Conservation (phyloP, 2,329 filamentous ascomycete species). For the Elsinoe australis region DNA sequence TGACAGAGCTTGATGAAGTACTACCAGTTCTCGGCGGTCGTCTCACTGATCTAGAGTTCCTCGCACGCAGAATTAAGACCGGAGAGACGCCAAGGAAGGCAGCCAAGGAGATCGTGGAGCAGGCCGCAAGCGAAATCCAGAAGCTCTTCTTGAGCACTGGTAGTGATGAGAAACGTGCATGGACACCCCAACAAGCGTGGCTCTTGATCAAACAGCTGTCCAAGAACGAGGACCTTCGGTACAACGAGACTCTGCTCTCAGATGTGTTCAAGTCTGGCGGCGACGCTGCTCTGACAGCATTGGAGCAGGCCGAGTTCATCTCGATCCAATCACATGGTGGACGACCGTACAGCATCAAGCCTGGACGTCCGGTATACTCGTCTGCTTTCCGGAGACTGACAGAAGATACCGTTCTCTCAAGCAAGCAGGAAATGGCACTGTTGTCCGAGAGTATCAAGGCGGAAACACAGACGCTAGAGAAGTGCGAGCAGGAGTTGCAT, state of each 20-base stretch:
- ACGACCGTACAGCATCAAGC: constrained; percentile 66
- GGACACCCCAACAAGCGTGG: constrained; percentile 86
- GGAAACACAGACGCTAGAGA: constrained; percentile 67
- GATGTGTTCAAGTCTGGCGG: constrained; percentile 65
- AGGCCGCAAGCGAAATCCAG: constrained; percentile 80
- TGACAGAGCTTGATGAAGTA: constrained; percentile 68
- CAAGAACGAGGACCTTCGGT: constrained; percentile 59
- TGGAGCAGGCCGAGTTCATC: constrained; percentile 82
- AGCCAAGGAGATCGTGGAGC: constrained; percentile 79
- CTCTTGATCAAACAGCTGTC: constrained; percentile 73
- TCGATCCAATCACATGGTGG: constrained; percentile 65
- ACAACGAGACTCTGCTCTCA: constrained; percentile 76
- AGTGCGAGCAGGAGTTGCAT: constrained; percentile 69
- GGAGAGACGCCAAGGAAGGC: constrained; percentile 77
- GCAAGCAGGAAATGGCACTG: constrained; percentile 61
- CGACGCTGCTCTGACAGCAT: constrained; percentile 67
- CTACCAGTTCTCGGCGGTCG: constrained; percentile 80
- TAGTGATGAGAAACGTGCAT: constrained; percentile 54
- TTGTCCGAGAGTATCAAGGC: constrained; percentile 61
- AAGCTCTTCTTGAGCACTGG: constrained; percentile 75
- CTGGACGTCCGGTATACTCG: constrained; percentile 78
- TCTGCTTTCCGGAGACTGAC: constrained; percentile 70
- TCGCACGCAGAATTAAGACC: constrained; percentile 79
- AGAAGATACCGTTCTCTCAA: constrained; percentile 62
- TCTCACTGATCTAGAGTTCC: constrained; percentile 89